These are phyloP conservation scores for Kernera saxatilis DNA, from an alignment of 345 rosid genomes.

Conservation along the genomic window DNA sequence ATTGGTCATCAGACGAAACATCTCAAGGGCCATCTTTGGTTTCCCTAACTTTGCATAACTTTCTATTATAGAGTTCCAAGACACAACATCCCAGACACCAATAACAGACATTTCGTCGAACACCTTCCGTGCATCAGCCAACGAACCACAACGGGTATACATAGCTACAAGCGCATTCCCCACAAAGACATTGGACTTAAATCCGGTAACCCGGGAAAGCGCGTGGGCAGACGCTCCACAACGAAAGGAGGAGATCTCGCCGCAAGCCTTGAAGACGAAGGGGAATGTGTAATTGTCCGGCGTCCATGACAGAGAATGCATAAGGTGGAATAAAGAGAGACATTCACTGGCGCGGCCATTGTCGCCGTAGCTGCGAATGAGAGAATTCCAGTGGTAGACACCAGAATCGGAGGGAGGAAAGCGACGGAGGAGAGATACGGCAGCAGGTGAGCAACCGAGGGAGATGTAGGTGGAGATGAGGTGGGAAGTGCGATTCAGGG, in stretches of 20 bases:
- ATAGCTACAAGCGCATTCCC: conserved; percentile 59
- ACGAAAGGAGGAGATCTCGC: conserved; percentile 39
- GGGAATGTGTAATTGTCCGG: conserved; percentile 81
- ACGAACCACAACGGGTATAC: conserved; percentile 54
- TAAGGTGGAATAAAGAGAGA: conserved; percentile 35
- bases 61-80: conserved; percentile 71
- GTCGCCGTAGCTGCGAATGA: conserved; percentile 46
- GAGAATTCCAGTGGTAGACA: conserved; percentile 69
- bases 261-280: conserved; percentile 71
- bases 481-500: conserved; percentile 37
- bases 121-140: conserved; percentile 53
- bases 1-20: conserved; percentile 49
- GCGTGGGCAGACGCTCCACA: conserved; percentile 52
- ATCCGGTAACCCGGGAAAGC: conserved; percentile 39
- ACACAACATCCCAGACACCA: conserved; percentile 51
- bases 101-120: conserved; percentile 56
- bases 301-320: conserved; percentile 52
- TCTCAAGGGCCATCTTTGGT: conserved; percentile 31
- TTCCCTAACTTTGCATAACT: conserved; percentile 49
- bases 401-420: conserved; percentile 43
- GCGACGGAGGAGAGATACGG: conserved; percentile 51
- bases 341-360: conserved; percentile 34
- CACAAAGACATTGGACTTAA: conserved; percentile 57
- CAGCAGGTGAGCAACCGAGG: conserved; percentile 37
- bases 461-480: conserved; percentile 68